Conservation (phyloP, 495 filamentous ascomycete species). For the Penicillium canescens region DNA sequence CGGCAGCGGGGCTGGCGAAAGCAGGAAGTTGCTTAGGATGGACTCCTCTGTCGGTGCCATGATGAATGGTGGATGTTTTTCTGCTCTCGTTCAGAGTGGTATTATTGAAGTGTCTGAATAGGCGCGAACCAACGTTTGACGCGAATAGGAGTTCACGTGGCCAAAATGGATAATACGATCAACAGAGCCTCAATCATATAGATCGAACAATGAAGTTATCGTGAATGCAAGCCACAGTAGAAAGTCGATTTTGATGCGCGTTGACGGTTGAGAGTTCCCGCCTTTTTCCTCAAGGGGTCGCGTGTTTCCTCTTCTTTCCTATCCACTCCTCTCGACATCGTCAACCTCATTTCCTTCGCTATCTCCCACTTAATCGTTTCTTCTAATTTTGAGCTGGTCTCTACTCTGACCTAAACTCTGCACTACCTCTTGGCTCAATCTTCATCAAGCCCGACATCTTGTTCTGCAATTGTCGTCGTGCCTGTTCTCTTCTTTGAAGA, state of each 20-base stretch:
- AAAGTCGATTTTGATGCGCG: background rate
- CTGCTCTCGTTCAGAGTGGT: background rate
- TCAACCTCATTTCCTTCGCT: background rate
- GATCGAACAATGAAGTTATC: background rate
- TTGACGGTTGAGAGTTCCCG: slow-evolving; percentile 10
- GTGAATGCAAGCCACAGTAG: background rate
- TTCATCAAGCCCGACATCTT: background rate
- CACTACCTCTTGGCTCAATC: background rate
- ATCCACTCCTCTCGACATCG: slow-evolving; percentile 6
- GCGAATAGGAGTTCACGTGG: too few species aligned
- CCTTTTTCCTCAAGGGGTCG: slow-evolving; percentile 13
- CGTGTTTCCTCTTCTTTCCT: slow-evolving; percentile 13
- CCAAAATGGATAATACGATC: too few species aligned
- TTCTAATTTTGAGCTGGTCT: slow-evolving; percentile 2
- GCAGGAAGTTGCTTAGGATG: slow-evolving; percentile 76
- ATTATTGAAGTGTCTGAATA: background rate
- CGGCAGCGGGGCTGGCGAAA: slow-evolving; percentile 71
- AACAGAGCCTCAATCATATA: too few species aligned
- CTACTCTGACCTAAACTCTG: background rate
- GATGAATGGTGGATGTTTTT: background rate
- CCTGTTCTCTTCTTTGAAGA: background rate
- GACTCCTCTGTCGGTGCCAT: slow-evolving; percentile 73
- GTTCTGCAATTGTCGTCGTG: background rate
- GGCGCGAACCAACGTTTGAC: too few species aligned
- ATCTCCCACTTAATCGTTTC: background rate